Evolutionary conservation across 306 rosid species (phyloP).

Genomic region (Sicyos baderoa): DNA sequence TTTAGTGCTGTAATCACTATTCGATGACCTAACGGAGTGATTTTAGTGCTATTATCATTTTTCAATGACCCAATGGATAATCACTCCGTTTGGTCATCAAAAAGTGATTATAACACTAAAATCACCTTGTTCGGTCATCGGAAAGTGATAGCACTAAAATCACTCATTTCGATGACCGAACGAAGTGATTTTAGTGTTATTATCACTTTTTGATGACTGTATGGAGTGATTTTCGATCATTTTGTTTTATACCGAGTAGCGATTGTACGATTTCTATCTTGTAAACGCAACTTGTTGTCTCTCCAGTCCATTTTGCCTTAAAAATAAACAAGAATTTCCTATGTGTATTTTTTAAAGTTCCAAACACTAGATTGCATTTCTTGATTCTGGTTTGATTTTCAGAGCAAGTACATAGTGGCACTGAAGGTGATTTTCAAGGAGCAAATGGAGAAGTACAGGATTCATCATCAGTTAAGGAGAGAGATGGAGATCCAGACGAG

Average conservation of each 20-base stretch:
- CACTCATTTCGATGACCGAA: neutral
- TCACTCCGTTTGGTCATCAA: too few species aligned
- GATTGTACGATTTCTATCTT: neutral
- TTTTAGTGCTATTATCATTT: too few species aligned
- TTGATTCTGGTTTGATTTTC: conserved; percentile 12
- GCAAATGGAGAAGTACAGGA: conserved; percentile 60
- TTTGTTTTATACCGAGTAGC: neutral
- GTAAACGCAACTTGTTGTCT: neutral
- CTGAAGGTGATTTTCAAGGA: conserved; percentile 66
- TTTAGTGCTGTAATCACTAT: too few species aligned
- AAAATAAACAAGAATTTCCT: neutral
- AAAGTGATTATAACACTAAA: too few species aligned
- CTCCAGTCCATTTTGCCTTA: neutral
- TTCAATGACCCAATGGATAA: too few species aligned
- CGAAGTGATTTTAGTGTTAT: too few species aligned
- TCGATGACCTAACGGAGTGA: too few species aligned
- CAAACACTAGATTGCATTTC: neutral
- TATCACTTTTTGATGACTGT: neutral
- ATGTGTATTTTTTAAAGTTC: neutral
- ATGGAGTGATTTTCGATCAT: neutral
- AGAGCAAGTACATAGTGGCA: conserved; percentile 71
- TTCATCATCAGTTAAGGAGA: conserved; percentile 58
- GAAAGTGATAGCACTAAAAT: too few species aligned
- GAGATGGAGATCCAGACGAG: conserved; percentile 75
- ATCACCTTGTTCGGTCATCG: too few species aligned